Conservation (phyloP, 2,329 filamentous ascomycete species). For the Fusarium ambrosium region DNA sequence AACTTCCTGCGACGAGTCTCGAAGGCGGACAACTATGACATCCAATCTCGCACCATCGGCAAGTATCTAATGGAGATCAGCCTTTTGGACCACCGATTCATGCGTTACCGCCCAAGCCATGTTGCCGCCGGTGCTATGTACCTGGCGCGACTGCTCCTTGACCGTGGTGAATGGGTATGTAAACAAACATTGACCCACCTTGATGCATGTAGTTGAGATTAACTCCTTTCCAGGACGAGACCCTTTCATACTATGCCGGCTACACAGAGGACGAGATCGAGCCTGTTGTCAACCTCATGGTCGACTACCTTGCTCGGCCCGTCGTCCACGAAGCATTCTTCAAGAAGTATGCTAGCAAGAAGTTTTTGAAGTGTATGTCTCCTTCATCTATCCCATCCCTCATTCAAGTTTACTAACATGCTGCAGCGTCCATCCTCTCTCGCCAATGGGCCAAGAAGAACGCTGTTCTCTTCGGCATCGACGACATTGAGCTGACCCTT, state of each 20-base stretch:
- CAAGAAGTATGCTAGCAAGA: slow-evolving; percentile 99
- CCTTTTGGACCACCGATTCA: slow-evolving; percentile 93
- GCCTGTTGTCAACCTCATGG: slow-evolving; percentile 93
- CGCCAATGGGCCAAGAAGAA: slow-evolving; percentile 95
- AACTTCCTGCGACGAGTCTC: slow-evolving; percentile 99
- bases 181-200: background rate
- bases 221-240: slow-evolving; percentile 74
- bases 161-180: slow-evolving; percentile 91
- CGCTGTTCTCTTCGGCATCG: slow-evolving; percentile 68
- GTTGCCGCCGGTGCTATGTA: slow-evolving; percentile 96
- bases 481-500: slow-evolving; percentile 62
- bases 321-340: slow-evolving; percentile 97
- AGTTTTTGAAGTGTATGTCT: slow-evolving; percentile 94
- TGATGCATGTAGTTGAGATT: slow-evolving; percentile 43
- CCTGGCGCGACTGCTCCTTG: slow-evolving; percentile 88
- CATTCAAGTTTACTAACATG: slow-evolving; percentile 30
- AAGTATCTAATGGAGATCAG: slow-evolving; percentile 99
- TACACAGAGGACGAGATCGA: slow-evolving; percentile 94
- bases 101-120: slow-evolving; percentile 89
- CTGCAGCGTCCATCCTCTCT: slow-evolving; percentile 86
- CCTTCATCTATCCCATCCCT: background rate
- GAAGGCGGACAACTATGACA: slow-evolving; percentile 99
- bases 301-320: slow-evolving; percentile 93
- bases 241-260: slow-evolving; percentile 89
- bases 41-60: slow-evolving; percentile 94